Evolutionary conservation across 2,329 filamentous ascomycete species (phyloP).

Genomic region (Fusarium denticulatum): DNA sequence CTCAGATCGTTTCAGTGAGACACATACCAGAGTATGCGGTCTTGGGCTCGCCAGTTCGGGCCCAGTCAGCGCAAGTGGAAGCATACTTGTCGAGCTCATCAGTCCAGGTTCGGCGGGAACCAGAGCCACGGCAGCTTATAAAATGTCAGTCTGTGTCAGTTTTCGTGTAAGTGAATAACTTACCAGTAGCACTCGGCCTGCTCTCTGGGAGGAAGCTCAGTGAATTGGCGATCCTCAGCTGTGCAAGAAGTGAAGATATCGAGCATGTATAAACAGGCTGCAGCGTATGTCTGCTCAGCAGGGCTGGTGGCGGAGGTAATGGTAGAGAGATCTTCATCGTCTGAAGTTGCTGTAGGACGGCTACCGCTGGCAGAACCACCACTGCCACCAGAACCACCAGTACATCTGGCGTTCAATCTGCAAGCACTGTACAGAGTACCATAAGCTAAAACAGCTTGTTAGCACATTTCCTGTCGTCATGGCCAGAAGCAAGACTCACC

Average conservation of each 20-base stretch:
- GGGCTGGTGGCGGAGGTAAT: conserved; percentile 21
- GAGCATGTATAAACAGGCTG: conserved; percentile 44
- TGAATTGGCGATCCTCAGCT: conserved; percentile 38
- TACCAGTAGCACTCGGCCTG: conserved; percentile 50
- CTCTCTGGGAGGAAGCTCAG: conserved; percentile 36
- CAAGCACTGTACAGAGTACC: conserved; percentile 42
- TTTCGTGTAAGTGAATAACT: conserved; percentile 1
- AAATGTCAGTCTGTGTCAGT: conserved; percentile 17
- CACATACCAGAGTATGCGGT: conserved; percentile 42
- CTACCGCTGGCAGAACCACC: not conserved
- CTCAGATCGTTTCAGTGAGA: not conserved
- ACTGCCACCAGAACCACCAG: not conserved
- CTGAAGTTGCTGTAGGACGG: conserved; percentile 9
- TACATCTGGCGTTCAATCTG: conserved; percentile 19
- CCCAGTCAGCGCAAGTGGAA: conserved; percentile 46
- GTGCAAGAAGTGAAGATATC: conserved; percentile 43
- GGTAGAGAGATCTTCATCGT: not conserved
- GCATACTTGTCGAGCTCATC: conserved; percentile 46
- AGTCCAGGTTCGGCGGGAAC: conserved; percentile 41
- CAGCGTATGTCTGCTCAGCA: conserved; percentile 32
- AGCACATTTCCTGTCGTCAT: not conserved
- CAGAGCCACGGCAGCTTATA: conserved; percentile 37
- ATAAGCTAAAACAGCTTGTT: conserved; percentile 38
- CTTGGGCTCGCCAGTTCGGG: conserved; percentile 40
- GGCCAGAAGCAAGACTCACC: conserved; percentile 29